Evolutionary conservation across 2,329 filamentous ascomycete genomes (phyloP), one percentile per base, ranked within the genome.

Genomic region (Epichloe uncinata): DNA sequence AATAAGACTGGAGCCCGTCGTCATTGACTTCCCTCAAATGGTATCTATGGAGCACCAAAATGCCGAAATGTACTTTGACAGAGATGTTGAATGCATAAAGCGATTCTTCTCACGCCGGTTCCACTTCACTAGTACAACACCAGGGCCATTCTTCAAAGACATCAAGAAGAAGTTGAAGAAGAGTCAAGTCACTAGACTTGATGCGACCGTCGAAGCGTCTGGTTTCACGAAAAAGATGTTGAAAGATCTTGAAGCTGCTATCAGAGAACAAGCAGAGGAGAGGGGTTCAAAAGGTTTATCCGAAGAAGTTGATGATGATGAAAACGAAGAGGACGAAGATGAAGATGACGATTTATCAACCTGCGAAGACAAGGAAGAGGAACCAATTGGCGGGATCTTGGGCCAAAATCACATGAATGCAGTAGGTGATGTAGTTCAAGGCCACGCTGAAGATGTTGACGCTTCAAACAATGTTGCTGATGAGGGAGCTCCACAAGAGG

Each of bases 21-120:
- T 98, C 43, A 98, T 98, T 60, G 94, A 98, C 69, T 98, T 98
- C 62, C 93, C 93, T 0, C 93, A 98, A 64, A 97, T 96, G 85
- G 81, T 98, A 2, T 97, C 91, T 1, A 88, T 95, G 64, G 88
- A 95, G 58, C 93, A 98, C 63, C 69, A 74, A 36, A 96, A 98
- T 61, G 94, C 93, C 16, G 85, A 95, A 63, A 94, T 90, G 79
- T 97, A 98, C 68, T 98, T 98, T 65, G 87, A 97, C 63, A 83
- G 93, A 55, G 93, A 98, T 60, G 90, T 98, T 13, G 82, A 87
- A 55, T 98, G 94, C 67, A 84, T 98, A 60, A 97, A 96, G 70
- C 81, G 86, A 34, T 98, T 95, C 66, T 98, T 98, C 63, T 77
- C 87, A 61, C 77, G 90, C 20, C 81, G 88, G 33, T 98, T 95